Evolutionary conservation across 2,329 filamentous ascomycete species (phyloP), one percentile per base, ranked within the genome.

Genomic region (Teratosphaeria nubilosa): DNA sequence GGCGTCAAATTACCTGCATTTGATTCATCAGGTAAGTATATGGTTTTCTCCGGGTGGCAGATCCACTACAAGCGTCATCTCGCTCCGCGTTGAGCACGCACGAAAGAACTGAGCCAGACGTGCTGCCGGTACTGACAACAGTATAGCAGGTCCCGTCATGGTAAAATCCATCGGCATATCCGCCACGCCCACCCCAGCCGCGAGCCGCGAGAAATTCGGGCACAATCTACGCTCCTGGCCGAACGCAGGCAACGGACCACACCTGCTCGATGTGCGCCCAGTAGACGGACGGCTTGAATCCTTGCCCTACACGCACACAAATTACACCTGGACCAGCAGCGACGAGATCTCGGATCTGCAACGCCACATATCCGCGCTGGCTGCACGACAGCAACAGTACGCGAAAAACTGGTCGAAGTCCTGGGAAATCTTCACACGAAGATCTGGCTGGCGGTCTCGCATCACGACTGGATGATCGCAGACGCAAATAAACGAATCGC

Each of bases 391-490:
- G 6, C 52, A 52, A 6, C 22, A 54, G 3, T 22, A 59, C 6
- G 56, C 58, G 7, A n/a, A 53, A 9, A 52, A 32, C 11, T 51
- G 41, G 16, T 62, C 27, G 56, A 64, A 53, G 31, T 57, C 20
- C 53, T 65, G 37, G 59, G 60, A 31, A 55, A 56, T 16, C 50
- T 63, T 2, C 64, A 65, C 48, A 50, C 30, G 27, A 59, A 63
- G 13, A 41, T 62, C 7, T 66, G 63, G 62, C 13, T 51, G 3
- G 55, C 59, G 13, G 60, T 62, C 16, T 59, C 57, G 14, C 41
- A 54, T 9, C 54, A 61, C 10, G 63, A 65, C 51, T 65, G 64
- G 63, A 64, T 63, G 55, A 65, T 66, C 45, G 59, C 60, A 25
- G 63, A 66, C 54, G 59, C 63, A n/a, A 58, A 60, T 27, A 62